Conservation (phyloP, 306 rosid species). For the Malus orientalis region DNA sequence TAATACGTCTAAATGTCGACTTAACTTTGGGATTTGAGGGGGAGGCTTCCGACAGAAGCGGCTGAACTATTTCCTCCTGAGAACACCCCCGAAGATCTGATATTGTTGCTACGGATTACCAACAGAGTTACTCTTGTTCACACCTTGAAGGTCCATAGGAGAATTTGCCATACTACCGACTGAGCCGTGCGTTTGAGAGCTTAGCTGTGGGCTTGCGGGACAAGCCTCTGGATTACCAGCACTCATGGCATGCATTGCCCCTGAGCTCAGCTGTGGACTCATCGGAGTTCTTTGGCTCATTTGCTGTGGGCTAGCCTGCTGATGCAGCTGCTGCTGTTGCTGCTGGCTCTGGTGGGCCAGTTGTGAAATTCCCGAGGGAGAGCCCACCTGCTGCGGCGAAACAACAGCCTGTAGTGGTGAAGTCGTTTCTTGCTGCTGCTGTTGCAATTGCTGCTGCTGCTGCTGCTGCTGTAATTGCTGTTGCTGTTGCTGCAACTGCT, state of each 20-base stretch:
- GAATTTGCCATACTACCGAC: constrained; percentile 64
- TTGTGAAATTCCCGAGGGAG: constrained; percentile 85
- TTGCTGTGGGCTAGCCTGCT: constrained; percentile 77
- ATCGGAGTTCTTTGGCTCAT: constrained; percentile 88
- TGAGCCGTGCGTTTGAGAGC: constrained; percentile 90
- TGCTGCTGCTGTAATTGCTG: constrained; percentile 40
- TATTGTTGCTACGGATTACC: constrained; percentile 39
- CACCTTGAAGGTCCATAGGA: constrained; percentile 94
- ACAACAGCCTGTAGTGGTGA: constrained; percentile 74
- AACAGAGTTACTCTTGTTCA: constrained; percentile 75
- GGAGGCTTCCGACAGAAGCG: not conserved
- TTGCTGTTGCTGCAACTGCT: constrained; percentile 30
- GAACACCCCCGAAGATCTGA: not conserved
- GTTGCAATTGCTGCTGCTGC: constrained; percentile 18
- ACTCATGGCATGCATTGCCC: constrained; percentile 74
- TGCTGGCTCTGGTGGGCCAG: constrained; percentile 54
- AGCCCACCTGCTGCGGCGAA: constrained; percentile 82
- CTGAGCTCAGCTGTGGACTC: constrained; percentile 95
- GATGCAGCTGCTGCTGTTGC: not conserved
- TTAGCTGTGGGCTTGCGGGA: constrained; percentile 94
- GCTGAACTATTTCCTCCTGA: not conserved
- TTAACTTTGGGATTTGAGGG: not conserved
- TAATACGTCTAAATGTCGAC: not conserved
- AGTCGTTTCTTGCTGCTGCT: constrained; percentile 65
- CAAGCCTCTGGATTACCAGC: constrained; percentile 88